phyloP scores from a whole-genome alignment of 345 rosid species.

The Geranium brycei region DNA sequence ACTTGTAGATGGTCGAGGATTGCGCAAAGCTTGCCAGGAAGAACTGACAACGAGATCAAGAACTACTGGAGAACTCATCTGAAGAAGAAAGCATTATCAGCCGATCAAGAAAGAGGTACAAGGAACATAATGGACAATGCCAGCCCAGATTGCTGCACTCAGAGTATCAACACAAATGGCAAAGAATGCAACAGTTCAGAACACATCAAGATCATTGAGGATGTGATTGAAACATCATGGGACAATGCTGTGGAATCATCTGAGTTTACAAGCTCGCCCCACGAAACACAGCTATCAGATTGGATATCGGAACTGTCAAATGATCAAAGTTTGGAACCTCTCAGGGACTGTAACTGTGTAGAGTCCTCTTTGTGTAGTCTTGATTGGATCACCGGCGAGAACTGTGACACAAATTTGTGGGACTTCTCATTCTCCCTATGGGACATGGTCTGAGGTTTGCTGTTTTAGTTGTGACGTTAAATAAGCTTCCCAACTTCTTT shows the following conservation, averaged over 20 bases:
- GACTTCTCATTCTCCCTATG: not conserved
- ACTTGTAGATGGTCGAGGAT: conserved; percentile 43
- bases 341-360: conserved; percentile 14
- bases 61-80: conserved; percentile 61
- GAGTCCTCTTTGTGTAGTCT: conserved; percentile 7
- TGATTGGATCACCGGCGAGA: not conserved
- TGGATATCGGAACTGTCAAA: conserved; percentile 38
- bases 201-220: not conserved
- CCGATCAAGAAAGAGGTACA: conserved; percentile 18
- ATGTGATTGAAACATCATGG: conserved; percentile 7
- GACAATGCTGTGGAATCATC: conserved; percentile 1
- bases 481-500: not conserved
- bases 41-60: conserved; percentile 67
- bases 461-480: not conserved
- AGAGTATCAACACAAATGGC: not conserved
- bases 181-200: conserved; percentile 6
- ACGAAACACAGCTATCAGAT: conserved; percentile 29
- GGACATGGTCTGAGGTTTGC: not conserved
- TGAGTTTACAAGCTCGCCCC: conserved; percentile 22
- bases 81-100: conserved; percentile 33
- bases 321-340: conserved; percentile 16
- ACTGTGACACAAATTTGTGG: not conserved
- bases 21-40: conserved; percentile 54
- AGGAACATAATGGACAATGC: conserved; percentile 4
- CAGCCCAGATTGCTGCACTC: conserved; percentile 8